Conservation (phyloP, 163 green algal species). For the Trebouxia gelatinosa region DNA sequence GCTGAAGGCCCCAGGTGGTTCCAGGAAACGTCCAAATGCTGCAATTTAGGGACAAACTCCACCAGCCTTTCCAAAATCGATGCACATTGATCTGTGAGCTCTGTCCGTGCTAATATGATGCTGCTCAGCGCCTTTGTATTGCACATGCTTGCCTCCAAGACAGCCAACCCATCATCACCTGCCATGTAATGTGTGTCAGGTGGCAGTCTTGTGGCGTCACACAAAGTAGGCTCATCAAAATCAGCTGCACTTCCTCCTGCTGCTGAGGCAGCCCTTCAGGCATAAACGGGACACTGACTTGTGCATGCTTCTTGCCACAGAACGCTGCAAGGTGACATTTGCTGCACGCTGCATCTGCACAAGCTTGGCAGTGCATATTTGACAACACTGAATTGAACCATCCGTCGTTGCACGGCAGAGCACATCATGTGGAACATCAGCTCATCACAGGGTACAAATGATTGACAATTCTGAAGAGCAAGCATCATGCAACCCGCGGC, state of each 20-base stretch:
- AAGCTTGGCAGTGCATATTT: too few relatives aligned
- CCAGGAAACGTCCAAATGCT: conserved; percentile 24
- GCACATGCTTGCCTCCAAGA: conserved; percentile 8
- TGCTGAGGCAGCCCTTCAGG: too few relatives aligned
- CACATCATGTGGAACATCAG: too few relatives aligned
- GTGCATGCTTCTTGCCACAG: too few relatives aligned
- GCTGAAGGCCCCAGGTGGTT: conserved; percentile 14
- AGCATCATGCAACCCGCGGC: too few relatives aligned
- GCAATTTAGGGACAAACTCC: conserved; percentile 11
- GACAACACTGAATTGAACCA: too few relatives aligned
- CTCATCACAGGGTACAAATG: too few relatives aligned
- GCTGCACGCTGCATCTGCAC: too few relatives aligned
- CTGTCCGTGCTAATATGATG: neutral
- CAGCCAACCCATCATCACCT: conserved; percentile 13
- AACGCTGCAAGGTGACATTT: too few relatives aligned
- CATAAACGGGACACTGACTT: too few relatives aligned
- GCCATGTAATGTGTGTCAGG: neutral
- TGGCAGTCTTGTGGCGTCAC: neutral
- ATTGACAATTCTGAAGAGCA: too few relatives aligned
- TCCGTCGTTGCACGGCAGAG: too few relatives aligned
- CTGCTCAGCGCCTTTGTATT: conserved; percentile 21
- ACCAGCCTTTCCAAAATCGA: neutral
- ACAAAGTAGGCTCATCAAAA: neutral
- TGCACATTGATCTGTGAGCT: neutral
- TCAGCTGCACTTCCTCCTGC: neutral